These are phyloP conservation scores for Magnusiomyces tetraspermus DNA, from an alignment of 1,139 yeast genomes.

Conservation along the genomic window DNA sequence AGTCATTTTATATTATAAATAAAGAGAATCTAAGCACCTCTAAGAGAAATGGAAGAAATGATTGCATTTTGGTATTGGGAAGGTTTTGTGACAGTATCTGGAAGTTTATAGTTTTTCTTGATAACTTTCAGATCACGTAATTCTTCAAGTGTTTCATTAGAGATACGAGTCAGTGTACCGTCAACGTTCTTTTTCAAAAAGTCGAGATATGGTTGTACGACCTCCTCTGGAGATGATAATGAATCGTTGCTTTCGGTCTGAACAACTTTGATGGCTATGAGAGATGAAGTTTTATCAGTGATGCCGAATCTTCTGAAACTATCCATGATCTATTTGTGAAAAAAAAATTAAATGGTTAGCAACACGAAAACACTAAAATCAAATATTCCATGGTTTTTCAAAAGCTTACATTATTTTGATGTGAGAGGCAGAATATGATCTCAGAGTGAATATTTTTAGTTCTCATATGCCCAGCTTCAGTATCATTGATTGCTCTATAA, in stretches of 20 bases:
- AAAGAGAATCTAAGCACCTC: constrained; percentile 1
- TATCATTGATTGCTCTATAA: constrained; percentile 42
- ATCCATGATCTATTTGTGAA: constrained; percentile 37
- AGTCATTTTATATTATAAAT: background rate
- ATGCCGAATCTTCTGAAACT: constrained; percentile 41
- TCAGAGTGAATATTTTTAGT: constrained; percentile 47
- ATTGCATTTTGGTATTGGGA: background rate
- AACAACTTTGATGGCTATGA: constrained; percentile 35
- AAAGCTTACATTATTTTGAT: constrained; percentile 36
- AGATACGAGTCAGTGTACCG: background rate
- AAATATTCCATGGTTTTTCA: no score
- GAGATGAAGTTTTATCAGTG: constrained; percentile 30
- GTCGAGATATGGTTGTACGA: background rate
- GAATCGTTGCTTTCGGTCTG: constrained; percentile 6
- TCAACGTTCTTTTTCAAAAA: background rate
- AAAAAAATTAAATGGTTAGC: background rate
- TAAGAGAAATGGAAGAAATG: constrained; percentile 1
- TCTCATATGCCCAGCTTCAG: constrained; percentile 33
- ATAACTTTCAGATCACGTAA: background rate
- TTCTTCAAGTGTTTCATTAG: background rate
- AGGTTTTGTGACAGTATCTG: background rate
- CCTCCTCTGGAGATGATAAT: background rate
- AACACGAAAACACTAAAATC: no score
- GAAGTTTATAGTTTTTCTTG: constrained; percentile 4
- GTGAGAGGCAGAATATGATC: constrained; percentile 43